These are phyloP conservation scores for Eutypella sp. DNA, from an alignment of 2,329 filamentous ascomycete species.

Conservation along the genomic window DNA sequence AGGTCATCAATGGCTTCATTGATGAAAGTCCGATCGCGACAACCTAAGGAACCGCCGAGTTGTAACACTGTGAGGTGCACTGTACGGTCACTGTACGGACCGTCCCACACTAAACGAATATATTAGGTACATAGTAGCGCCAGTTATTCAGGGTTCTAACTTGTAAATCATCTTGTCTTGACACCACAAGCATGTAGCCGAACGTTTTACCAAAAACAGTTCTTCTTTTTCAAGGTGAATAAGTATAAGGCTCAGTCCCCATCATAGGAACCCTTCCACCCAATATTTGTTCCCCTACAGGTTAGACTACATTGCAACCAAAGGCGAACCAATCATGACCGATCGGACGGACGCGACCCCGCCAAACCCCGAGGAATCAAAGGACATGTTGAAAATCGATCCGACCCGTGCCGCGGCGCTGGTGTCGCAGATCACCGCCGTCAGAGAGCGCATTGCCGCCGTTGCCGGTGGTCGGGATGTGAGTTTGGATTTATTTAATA, in stretches of 20 bases:
- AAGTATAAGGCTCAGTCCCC: too few relatives aligned
- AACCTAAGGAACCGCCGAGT: too few relatives aligned
- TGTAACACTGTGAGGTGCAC: not conserved
- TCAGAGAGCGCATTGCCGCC: slow-evolving; percentile 53
- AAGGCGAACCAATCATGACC: slow-evolving; percentile 12
- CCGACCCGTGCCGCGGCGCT: slow-evolving; percentile 58
- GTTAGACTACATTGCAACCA: not conserved
- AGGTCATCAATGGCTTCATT: too few relatives aligned
- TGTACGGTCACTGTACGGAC: not conserved
- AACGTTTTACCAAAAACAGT: not conserved
- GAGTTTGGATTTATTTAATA: slow-evolving; percentile 23
- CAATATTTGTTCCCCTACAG: too few relatives aligned
- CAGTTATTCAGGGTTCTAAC: too few relatives aligned
- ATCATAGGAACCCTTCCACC: too few relatives aligned
- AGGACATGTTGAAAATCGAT: slow-evolving; percentile 56
- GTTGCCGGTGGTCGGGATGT: slow-evolving; percentile 51
- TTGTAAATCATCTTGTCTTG: not conserved
- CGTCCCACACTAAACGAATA: not conserved
- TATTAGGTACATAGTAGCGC: not conserved
- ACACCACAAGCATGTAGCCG: too few relatives aligned
- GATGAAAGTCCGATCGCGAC: too few relatives aligned
- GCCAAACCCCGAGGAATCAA: not conserved
- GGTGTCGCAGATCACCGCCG: slow-evolving; percentile 55
- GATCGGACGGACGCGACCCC: not conserved
- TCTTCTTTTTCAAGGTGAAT: too few relatives aligned